These are phyloP conservation scores for Pulveroboletus sp. DNA, from an alignment of 768 basidiomycete genomes.

Conservation along the genomic window DNA sequence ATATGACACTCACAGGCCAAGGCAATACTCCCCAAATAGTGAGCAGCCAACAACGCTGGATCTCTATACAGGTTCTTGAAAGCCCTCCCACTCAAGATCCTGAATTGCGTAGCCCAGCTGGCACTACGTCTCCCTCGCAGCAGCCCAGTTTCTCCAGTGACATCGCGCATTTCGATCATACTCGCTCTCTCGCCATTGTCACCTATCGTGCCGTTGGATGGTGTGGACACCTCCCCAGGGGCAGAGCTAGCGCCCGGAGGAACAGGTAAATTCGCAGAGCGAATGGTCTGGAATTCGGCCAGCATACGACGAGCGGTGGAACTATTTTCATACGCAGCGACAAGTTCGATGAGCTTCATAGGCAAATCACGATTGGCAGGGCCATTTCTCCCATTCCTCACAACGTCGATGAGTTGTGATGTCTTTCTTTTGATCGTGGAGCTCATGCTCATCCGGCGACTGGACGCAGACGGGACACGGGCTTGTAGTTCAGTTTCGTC, in stretches of 20 bases:
- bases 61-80: constrained; percentile 99
- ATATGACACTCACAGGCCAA: constrained; percentile 66
- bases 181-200: constrained; percentile 27
- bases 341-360: constrained; percentile 66
- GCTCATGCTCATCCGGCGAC: constrained; percentile 41
- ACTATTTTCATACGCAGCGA: constrained; percentile 68
- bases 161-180: constrained; percentile 56
- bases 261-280: constrained; percentile 9
- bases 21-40: constrained; percentile 81
- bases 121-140: constrained; percentile 78
- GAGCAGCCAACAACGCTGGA: constrained; percentile 85
- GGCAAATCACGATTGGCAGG: constrained; percentile 38
- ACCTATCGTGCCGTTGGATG: constrained; percentile 26
- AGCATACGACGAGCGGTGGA: constrained; percentile 60
- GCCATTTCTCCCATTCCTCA: constrained; percentile 36
- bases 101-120: constrained; percentile 86
- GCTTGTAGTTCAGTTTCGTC: constrained; percentile 56
- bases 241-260: background rate
- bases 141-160: constrained; percentile 62
- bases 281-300: constrained; percentile 55
- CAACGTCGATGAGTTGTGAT: constrained; percentile 65
- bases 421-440: constrained; percentile 69
- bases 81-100: constrained; percentile 89
- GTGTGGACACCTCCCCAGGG: constrained; percentile 4
- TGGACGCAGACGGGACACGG: constrained; percentile 26